phyloP scores from a whole-genome alignment of 75 land plant species.

The Pinus taeda region DNA sequence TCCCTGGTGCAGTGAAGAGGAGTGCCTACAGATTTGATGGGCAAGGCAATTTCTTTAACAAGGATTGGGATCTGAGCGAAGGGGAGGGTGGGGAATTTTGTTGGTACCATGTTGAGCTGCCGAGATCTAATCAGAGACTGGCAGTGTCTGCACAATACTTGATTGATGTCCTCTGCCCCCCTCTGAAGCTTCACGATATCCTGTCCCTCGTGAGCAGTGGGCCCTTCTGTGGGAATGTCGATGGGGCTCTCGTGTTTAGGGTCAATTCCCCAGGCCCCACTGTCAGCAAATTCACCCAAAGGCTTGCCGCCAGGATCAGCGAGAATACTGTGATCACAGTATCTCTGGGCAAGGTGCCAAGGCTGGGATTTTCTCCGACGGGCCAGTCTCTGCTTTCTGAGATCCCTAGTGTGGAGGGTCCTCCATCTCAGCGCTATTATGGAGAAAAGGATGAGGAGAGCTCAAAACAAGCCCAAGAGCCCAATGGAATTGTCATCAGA shows the following conservation, averaged over 20 bases:
- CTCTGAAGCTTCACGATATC: slow-evolving; percentile 90
- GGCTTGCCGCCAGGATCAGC: slow-evolving; percentile 75
- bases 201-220: slow-evolving; percentile 80
- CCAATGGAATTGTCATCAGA: slow-evolving; percentile 31
- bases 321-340: slow-evolving; percentile 78
- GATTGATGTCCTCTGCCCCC: slow-evolving; percentile 85
- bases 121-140: slow-evolving; percentile 61
- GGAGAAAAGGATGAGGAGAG: slow-evolving; percentile 17
- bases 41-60: slow-evolving; percentile 51
- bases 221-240: slow-evolving; percentile 79
- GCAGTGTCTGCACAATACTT: slow-evolving; percentile 75
- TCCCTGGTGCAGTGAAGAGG: slow-evolving; percentile 60
- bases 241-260: slow-evolving; percentile 79
- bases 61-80: slow-evolving; percentile 67
- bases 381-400: slow-evolving; percentile 63
- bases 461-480: background rate
- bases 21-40: slow-evolving; percentile 87
- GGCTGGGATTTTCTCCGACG: slow-evolving; percentile 66
- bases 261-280: slow-evolving; percentile 87
- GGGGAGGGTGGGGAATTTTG: slow-evolving; percentile 50
- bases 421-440: background rate
- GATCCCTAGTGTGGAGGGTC: slow-evolving; percentile 63
- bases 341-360: slow-evolving; percentile 74
- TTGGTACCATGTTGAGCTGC: slow-evolving; percentile 96
- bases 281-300: slow-evolving; percentile 66